Evolutionary conservation across 306 rosid species (phyloP), one percentile per base, ranked within the genome.

Genomic region (Fragaria iinumae): DNA sequence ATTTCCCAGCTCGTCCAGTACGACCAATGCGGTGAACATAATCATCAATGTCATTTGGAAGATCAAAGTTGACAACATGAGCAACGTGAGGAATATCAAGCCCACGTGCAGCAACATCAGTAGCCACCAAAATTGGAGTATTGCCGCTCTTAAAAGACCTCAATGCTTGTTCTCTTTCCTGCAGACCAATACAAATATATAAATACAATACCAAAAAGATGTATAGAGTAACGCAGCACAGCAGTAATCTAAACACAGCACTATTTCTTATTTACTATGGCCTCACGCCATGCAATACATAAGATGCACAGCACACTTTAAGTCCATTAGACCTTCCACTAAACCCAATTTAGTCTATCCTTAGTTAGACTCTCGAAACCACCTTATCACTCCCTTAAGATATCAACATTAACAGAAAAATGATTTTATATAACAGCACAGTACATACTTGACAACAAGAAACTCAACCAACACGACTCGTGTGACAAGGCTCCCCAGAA

Each of bases 31-130:
- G 96, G 80, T 92, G 97, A 36, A 90, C 97, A 76, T 92, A 92
- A 82, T 92, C 97, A 80, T 92, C 97, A 77, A 92, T 92, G 82
- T 92, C 97, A 76, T 92, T 92, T 16, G 97, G 97, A 62, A 92
- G 92, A 83, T 92, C 97, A 77, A 92, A 92, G 86, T 92, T 92
- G 68, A 92, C 92, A 41, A 92, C 97, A 76, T 92, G 97, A 43
- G 93, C 91, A 75, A 92, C 97, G 67, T 90, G 96, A 39, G 96
- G 97, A 77, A 92, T 92, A 67, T 92, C 96, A 80, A 92, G 96
- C 71, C 97, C 97, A 75, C 97, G 96, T 13, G 97, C 97, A 49
- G 97, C 97, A 76, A 92, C 97, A 81, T 92, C 97, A 65, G 97
- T 92, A 66, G 97, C 97, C 53, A 92, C 97, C 92, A 92, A 84